These are phyloP conservation scores for Vickermania spadyakhi DNA, from an alignment of 208 protist genomes.

Conservation along the genomic window DNA sequence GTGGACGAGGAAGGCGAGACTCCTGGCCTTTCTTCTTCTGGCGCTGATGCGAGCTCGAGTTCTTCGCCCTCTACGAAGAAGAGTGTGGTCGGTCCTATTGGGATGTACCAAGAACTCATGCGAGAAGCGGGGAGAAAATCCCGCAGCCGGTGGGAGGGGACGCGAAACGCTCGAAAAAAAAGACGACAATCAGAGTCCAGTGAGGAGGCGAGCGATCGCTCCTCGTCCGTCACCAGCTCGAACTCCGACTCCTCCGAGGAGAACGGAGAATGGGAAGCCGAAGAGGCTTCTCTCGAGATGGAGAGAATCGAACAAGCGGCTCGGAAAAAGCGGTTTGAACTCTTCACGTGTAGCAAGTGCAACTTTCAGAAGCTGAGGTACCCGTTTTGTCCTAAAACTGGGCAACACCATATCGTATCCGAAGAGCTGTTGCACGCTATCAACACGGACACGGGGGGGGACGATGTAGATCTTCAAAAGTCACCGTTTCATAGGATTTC, in stretches of 20 bases:
- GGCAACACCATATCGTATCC: slow-evolving; percentile 67
- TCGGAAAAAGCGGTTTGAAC: slow-evolving; percentile 13
- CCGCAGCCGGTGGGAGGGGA: slow-evolving; percentile 70
- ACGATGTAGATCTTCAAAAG: slow-evolving; percentile 44
- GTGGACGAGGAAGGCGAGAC: slow-evolving; percentile 23
- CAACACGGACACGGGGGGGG: slow-evolving; percentile 71
- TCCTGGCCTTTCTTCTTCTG: not conserved
- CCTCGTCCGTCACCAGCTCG: slow-evolving; percentile 9
- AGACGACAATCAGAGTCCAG: slow-evolving; percentile 6
- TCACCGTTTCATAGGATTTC: slow-evolving; percentile 76
- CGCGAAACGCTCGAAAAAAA: slow-evolving; percentile 6
- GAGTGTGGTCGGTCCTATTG: slow-evolving; percentile 67
- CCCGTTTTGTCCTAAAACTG: slow-evolving; percentile 81
- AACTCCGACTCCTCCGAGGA: slow-evolving; percentile 9
- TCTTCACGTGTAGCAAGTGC: slow-evolving; percentile 56
- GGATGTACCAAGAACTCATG: slow-evolving; percentile 88
- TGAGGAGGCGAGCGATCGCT: slow-evolving; percentile 14
- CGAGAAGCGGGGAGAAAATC: slow-evolving; percentile 77
- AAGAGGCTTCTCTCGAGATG: not conserved
- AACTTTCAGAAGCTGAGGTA: slow-evolving; percentile 70
- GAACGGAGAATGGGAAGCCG: not conserved
- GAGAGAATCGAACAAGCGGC: slow-evolving; percentile 8
- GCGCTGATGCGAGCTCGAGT: not conserved
- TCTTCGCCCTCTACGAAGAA: not conserved
- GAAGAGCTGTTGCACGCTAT: slow-evolving; percentile 50